These are phyloP conservation scores for Rhodotorula sp. DNA, from an alignment of 1,284 basidiomycete species.

Conservation along the genomic window DNA sequence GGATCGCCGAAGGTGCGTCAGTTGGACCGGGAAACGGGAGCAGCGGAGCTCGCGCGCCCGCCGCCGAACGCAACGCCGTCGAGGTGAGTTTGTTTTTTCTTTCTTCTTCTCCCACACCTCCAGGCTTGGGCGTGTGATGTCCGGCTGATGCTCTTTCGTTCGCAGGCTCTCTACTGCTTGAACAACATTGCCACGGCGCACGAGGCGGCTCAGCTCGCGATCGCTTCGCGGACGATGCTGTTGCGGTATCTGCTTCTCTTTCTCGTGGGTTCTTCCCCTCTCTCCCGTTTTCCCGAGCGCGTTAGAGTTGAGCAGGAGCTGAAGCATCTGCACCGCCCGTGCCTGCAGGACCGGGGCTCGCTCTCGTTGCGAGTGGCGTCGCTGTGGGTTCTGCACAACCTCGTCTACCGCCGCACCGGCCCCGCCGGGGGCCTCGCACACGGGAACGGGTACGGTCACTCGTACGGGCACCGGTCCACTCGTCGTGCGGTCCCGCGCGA, in stretches of 20 bases:
- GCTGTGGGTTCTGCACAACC: slow-evolving; percentile 43
- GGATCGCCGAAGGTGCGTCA: not conserved
- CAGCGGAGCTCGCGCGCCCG: slow-evolving; percentile 28
- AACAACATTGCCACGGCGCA: slow-evolving; percentile 41
- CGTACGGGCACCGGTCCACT: not conserved
- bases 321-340: not conserved
- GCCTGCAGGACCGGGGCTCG: slow-evolving; percentile 10
- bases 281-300: too few species aligned
- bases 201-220: slow-evolving; percentile 32
- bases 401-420: slow-evolving; percentile 27
- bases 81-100: not conserved
- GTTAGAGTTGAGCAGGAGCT: too few species aligned
- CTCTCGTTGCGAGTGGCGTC: slow-evolving; percentile 36
- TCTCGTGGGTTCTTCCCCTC: slow-evolving; percentile 31
- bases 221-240: slow-evolving; percentile 32
- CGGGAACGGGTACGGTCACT: not conserved
- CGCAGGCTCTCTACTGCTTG: slow-evolving; percentile 39
- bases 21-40: not conserved
- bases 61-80: not conserved
- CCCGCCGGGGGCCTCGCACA: not conserved
- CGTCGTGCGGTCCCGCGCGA: slow-evolving; percentile 21
- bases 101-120: too few species aligned
- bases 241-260: slow-evolving; percentile 29
- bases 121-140: too few species aligned
- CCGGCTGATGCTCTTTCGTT: not conserved